Evolutionary conservation across 805 yeast genomes (phyloP), one percentile per base, ranked within the genome.

Genomic region (Candida boidinii): DNA sequence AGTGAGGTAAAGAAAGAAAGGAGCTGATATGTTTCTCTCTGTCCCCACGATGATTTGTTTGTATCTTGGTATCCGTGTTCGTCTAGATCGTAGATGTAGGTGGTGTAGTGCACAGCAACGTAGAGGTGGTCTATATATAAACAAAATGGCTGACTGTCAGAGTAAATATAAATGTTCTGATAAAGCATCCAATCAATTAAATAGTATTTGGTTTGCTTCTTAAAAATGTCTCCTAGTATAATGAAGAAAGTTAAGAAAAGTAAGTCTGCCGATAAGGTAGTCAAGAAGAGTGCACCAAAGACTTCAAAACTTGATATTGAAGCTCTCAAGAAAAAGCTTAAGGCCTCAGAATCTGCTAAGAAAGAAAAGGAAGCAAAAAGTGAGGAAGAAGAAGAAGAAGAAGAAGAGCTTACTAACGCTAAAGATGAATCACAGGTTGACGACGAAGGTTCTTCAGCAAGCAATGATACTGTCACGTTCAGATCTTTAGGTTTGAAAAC

Each of bases 401-500:
- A 14, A 11, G 41, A 31, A 8, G 38, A 34, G 23, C 28, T 17
- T 10, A 15, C 28, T 7, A 23, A 18, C 23, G 28, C 31, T 17
- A 33, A 30, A 19, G 34, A 23, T 7, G 31, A 33, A 11, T 37
- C 34, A 17, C 32, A 27, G 10, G 35, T 22, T 15, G 37, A 39
- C 15, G 42, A 41, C n/a, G 37, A 36, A 22, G 28, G 45, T 23
- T 36, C 57, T 3, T n/a, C n/a, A n/a, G n/a, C n/a, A n/a, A n/a
- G n/a, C 55, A n/a, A 49, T 21, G 33, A 22, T 23, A 41, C 31
- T 46, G 45, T 45, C 17, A 51, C 72, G 1, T 81, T 81, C 44
- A 44, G 54, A 12, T 78, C 78, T 22, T 60, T 83, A 34, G 73
- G 80, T 12, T 59, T 85, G 31, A 78, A 83, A 27, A 85, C 85